Evolutionary conservation across 2,329 filamentous ascomycete species (phyloP).

Genomic region (Fusarium proliferatum): DNA sequence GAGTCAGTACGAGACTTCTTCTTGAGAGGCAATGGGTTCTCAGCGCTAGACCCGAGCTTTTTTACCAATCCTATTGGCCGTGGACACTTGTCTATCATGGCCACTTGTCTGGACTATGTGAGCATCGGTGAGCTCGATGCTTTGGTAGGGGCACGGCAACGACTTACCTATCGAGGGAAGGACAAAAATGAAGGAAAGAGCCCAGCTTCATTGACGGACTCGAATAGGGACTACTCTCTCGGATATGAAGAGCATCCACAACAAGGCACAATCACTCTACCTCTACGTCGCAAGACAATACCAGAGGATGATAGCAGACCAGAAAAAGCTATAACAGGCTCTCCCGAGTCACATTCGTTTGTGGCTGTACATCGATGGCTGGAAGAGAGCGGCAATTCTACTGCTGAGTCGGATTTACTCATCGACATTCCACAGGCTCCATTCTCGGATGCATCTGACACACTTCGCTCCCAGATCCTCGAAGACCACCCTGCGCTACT

Average conservation of each 20-base stretch:
- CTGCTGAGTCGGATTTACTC: not conserved
- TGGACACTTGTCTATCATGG: not conserved
- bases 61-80: fast-evolving
- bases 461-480: fast-evolving
- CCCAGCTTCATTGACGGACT: fast-evolving
- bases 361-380: not conserved
- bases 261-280: not conserved
- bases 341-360: fast-evolving
- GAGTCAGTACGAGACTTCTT: not conserved
- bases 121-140: not conserved
- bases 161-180: fast-evolving
- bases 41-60: fast-evolving
- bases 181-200: not conserved
- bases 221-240: fast-evolving
- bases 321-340: fast-evolving
- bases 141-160: not conserved
- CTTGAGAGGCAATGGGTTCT: not conserved
- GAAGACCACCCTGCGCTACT: not conserved
- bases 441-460: not conserved
- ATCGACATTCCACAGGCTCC: not conserved
- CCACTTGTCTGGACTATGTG: fast-evolving
- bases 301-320: fast-evolving
- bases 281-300: fast-evolving
- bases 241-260: fast-evolving
- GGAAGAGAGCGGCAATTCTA: not conserved